Base-by-base conservation (phyloP, 2,329 filamentous ascomycete genomes). In the Emericellopsis atlantica region DNA sequence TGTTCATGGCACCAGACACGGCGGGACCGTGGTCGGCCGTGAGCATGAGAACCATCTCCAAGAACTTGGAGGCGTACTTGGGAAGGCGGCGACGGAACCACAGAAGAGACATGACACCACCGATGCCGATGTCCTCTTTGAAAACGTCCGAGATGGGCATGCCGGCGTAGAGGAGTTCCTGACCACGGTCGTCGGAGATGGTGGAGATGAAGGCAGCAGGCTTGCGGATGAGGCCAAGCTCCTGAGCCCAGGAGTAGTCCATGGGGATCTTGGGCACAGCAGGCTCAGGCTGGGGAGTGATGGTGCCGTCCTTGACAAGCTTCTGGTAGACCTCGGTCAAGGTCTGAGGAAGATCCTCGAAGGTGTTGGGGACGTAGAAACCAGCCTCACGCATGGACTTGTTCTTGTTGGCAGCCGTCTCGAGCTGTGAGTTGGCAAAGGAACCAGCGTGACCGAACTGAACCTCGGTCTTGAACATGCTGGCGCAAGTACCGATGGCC, bases 121-220 rank as follows among this genome's bases (percentile, higher is more conserved):
- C 92, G 55, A 98, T 96, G 55, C 92, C 92, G 56, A 98, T 96
- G 55, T 96, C 89, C 74, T 98, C 92, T 65, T 70, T 85, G 83
- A 98, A 98, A 49, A 98, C 92, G 62, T 98, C 92, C n/a, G 92
- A 96, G 60, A 98, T 98, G 59, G 92, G 92, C 86, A 98, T 95
- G 60, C 92, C 92, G 50, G 92, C 92, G 66, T 98, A 98, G 52
- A 98, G 77, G 46, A 98, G 84, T 71, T 98, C 92, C 67, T 98
- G 92, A 51, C 92, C 92, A 88, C 92, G 92, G 72, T 98, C 92
- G 63, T 98, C 92, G 55, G 92, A 95, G 61, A 98, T 98, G 64
- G 92, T 98, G 54, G 92, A 98, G 67, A 98, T 98, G 76, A 98
- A 98, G 53, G 92, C 92, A 65, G 92, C 92, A 51, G 92, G 92